Percentiles rank a stretch among this genome's conserved stretches.
These are phyloP conservation scores for Calonectria pteridis DNA, from an alignment of 2,329 filamentous ascomycete genomes.

Conservation along the genomic window DNA sequence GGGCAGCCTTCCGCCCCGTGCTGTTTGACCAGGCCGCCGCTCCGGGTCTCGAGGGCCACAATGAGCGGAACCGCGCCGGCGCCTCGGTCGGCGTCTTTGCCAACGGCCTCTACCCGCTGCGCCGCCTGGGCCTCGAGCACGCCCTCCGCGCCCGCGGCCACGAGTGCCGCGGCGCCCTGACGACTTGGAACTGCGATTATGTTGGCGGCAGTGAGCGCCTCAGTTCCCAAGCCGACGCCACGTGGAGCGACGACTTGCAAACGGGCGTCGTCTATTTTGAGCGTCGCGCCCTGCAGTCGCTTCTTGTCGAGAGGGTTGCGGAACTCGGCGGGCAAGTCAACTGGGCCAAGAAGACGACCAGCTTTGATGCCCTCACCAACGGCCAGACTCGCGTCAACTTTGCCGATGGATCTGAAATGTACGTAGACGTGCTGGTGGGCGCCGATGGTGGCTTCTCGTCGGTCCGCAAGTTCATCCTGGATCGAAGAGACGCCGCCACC, in stretches of 20 bases:
- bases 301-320: slow-evolving; percentile 32
- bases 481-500: slow-evolving; percentile 26
- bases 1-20: slow-evolving; percentile 27
- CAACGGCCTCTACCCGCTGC: slow-evolving; percentile 38
- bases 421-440: slow-evolving; percentile 34
- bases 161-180: slow-evolving; percentile 27
- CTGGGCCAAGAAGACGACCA: slow-evolving; percentile 35
- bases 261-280: slow-evolving; percentile 39
- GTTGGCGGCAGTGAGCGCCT: slow-evolving; percentile 23
- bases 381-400: slow-evolving; percentile 24
- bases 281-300: slow-evolving; percentile 31
- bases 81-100: slow-evolving; percentile 40
- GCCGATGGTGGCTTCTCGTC: slow-evolving; percentile 40
- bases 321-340: slow-evolving; percentile 33
- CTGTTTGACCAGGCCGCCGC: slow-evolving; percentile 33
- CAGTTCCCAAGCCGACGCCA: slow-evolving; percentile 25
- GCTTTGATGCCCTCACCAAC: slow-evolving; percentile 27
- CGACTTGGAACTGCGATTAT: slow-evolving; percentile 34
- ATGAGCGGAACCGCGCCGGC: slow-evolving; percentile 33
- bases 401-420: slow-evolving; percentile 21
- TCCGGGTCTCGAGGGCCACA: slow-evolving; percentile 22
- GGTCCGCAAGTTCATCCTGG: slow-evolving; percentile 35
- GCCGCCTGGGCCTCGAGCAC: slow-evolving; percentile 33
- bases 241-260: slow-evolving; percentile 37
- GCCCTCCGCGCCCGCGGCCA: slow-evolving; percentile 24